Evolutionary conservation across 2,329 filamentous ascomycete genomes (phyloP).

Genomic region (Sporothrix pallida): DNA sequence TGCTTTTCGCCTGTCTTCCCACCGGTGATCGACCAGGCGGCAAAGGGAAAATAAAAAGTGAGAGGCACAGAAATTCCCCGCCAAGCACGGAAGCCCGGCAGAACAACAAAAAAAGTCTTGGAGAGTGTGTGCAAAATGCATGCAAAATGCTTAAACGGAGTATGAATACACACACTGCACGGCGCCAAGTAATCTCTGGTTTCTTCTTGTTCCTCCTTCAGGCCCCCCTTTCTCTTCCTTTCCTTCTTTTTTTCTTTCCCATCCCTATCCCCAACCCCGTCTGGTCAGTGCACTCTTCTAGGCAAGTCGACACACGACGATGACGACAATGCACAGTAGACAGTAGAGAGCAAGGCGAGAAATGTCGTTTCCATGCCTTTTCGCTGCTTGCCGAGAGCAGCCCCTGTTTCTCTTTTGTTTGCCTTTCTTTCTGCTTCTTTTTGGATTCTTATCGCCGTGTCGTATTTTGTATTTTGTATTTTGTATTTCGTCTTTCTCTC

Average conservation of each 20-base stretch:
- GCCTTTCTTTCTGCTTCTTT: neutral
- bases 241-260: neutral
- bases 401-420: slow-evolving; percentile 1
- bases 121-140: too few relatives aligned
- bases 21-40: slow-evolving; percentile 3
- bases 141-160: neutral
- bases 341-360: neutral
- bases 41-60: neutral
- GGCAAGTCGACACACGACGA: neutral
- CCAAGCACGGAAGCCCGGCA: slow-evolving; percentile 30
- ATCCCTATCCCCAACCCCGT: neutral
- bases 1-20: neutral
- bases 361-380: neutral
- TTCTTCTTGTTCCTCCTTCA: neutral
- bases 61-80: neutral
- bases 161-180: neutral
- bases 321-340: slow-evolving; percentile 1
- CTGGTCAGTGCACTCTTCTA: neutral
- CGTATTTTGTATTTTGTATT: neutral
- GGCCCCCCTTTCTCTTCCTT: neutral
- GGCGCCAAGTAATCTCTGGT: neutral
- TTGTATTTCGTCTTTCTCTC: neutral
- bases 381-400: neutral
- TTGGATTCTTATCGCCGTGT: neutral
- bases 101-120: neutral